phyloP scores from a whole-genome alignment of 441 rosid species.

The Jatropha multifida region DNA sequence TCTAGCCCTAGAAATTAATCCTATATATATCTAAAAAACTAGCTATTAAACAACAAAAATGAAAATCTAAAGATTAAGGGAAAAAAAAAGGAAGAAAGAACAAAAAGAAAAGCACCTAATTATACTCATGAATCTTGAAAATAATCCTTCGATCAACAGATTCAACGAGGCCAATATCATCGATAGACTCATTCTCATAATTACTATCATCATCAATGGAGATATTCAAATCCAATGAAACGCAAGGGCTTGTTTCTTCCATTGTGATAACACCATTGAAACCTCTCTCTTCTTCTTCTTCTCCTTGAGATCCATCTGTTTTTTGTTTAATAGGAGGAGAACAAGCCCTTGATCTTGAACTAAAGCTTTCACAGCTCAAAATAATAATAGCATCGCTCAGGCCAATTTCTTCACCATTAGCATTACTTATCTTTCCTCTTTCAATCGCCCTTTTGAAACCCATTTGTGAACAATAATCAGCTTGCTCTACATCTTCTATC shows the following conservation, averaged over 20 bases:
- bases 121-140: constrained; percentile 44
- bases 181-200: constrained; percentile 24
- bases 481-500: constrained; percentile 56
- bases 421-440: constrained; percentile 37
- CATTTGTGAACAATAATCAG: constrained; percentile 42
- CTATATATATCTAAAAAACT: constrained; percentile 11
- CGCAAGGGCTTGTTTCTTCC: constrained; percentile 36
- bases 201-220: constrained; percentile 38
- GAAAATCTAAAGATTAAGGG: too few species aligned
- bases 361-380: constrained; percentile 61
- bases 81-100: background rate
- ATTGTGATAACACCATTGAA: constrained; percentile 8
- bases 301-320: constrained; percentile 27
- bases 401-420: constrained; percentile 44
- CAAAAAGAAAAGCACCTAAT: background rate
- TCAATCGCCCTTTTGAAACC: constrained; percentile 77
- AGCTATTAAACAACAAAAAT: background rate
- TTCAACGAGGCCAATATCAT: constrained; percentile 44
- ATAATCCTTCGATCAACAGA: constrained; percentile 44
- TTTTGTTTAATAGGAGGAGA: constrained; percentile 26
- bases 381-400: constrained; percentile 59
- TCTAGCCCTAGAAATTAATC: constrained; percentile 13
- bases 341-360: constrained; percentile 66
- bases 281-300: constrained; percentile 10
- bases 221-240: constrained; percentile 57